Evolutionary conservation across 169 alveolate species (phyloP).

Genomic region (Plasmodium chabaudi): DNA sequence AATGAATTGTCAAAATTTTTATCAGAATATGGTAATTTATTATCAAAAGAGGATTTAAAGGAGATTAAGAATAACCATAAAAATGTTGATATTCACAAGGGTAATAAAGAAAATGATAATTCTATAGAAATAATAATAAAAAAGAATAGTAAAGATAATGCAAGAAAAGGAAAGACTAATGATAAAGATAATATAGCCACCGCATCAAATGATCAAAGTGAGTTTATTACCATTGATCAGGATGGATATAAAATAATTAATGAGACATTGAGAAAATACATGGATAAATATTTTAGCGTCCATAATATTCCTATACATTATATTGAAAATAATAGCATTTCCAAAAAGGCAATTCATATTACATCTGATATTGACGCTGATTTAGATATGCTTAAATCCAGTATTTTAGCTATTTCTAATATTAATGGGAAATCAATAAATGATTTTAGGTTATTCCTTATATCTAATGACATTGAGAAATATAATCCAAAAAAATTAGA

Average conservation of each 20-base stretch:
- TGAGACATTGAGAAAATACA: constrained; percentile 48
- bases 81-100: constrained; percentile 22
- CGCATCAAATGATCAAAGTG: constrained; percentile 1
- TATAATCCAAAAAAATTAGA: constrained; percentile 21
- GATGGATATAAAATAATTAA: constrained; percentile 15
- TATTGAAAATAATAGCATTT: constrained; percentile 21
- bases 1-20: constrained; percentile 12
- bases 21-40: constrained; percentile 18
- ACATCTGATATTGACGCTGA: constrained; percentile 53
- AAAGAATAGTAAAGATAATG: neutral
- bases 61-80: constrained; percentile 19
- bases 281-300: constrained; percentile 45
- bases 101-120: constrained; percentile 13
- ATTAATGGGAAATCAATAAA: constrained; percentile 30
- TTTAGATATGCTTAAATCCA: constrained; percentile 67
- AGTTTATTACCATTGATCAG: constrained; percentile 50
- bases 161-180: neutral
- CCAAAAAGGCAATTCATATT: constrained; percentile 42
- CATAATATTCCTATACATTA: constrained; percentile 59
- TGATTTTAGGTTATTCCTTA: constrained; percentile 28
- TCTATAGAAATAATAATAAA: constrained; percentile 45
- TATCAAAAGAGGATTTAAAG: constrained; percentile 51
- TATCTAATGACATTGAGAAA: constrained; percentile 8
- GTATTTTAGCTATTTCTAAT: constrained; percentile 66
- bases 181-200: neutral